phyloP scores from a whole-genome alignment of 495 filamentous ascomycete genomes.

The Tuber indicum region DNA sequence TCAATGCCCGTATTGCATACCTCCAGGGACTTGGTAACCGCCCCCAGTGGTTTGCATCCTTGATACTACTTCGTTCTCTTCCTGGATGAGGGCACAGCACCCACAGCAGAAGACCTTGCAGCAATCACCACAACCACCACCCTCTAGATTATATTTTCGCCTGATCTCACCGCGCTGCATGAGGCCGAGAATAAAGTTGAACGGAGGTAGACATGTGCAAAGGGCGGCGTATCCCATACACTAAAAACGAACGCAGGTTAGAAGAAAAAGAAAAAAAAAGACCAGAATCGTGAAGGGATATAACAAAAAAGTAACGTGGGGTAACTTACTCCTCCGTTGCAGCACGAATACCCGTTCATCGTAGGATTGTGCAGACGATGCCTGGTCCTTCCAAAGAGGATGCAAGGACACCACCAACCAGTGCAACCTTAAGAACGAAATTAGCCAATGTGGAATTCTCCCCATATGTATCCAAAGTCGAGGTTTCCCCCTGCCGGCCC shows the following conservation, averaged over 20 bases:
- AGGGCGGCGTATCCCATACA: slow-evolving; percentile 40
- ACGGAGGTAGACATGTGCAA: slow-evolving; percentile 41
- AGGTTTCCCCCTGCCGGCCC: not conserved
- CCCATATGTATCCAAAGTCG: not conserved
- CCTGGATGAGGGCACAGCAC: slow-evolving; percentile 42
- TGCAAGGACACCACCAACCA: slow-evolving; percentile 45
- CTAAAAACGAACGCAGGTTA: not conserved
- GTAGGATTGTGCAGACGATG: slow-evolving; percentile 45
- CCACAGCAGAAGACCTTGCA: slow-evolving; percentile 45
- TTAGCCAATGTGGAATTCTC: not conserved
- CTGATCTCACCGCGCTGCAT: slow-evolving; percentile 48
- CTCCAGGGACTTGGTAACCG: slow-evolving; percentile 16
- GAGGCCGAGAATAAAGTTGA: slow-evolving; percentile 43
- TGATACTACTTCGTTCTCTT: slow-evolving; percentile 31
- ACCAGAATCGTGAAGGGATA: not conserved
- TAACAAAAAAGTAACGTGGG: not conserved
- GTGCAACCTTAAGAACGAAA: slow-evolving; percentile 23
- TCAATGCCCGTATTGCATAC: slow-evolving; percentile 21
- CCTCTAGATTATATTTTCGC: slow-evolving; percentile 45
- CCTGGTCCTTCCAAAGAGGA: slow-evolving; percentile 48
- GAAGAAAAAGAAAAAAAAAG: not conserved
- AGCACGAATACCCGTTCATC: slow-evolving; percentile 45
- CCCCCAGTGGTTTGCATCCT: slow-evolving; percentile 9
- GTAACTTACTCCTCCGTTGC: slow-evolving; percentile 46
- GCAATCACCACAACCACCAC: slow-evolving; percentile 44